phyloP scores from a whole-genome alignment of 495 filamentous ascomycete species.

The Daldinia childiae region DNA sequence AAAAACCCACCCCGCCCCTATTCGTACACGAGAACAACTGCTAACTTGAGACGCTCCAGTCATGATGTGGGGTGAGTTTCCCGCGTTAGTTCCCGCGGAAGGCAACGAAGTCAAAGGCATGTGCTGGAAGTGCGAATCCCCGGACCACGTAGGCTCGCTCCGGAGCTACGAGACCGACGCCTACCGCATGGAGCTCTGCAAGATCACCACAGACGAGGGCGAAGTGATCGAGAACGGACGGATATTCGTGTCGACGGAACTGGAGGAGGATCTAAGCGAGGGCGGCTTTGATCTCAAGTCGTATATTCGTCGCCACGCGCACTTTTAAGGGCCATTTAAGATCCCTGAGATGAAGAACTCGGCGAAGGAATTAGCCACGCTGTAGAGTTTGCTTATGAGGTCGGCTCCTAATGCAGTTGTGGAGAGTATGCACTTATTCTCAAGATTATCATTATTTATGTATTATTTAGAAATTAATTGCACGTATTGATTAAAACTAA shows the following conservation, averaged over 20 bases:
- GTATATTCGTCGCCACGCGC: neutral
- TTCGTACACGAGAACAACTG: neutral
- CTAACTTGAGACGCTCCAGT: conserved; percentile 9
- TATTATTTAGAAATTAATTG: too few relatives aligned
- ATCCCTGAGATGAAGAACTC: neutral
- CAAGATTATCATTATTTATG: too few relatives aligned
- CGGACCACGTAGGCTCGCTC: conserved; percentile 11
- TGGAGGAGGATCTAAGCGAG: conserved; percentile 10
- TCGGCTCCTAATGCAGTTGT: too few relatives aligned
- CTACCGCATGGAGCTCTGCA: conserved; percentile 32
- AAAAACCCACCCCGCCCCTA: too few relatives aligned
- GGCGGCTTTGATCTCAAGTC: conserved; percentile 22
- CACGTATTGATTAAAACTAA: too few relatives aligned
- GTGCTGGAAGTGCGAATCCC: conserved; percentile 36
- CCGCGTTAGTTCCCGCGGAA: conserved; percentile 25
- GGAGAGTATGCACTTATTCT: too few relatives aligned
- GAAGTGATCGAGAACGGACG: conserved; percentile 35
- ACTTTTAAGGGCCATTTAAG: neutral
- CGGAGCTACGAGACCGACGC: conserved; percentile 20
- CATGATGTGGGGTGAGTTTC: conserved; percentile 33
- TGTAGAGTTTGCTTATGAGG: too few relatives aligned
- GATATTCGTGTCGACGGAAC: conserved; percentile 25
- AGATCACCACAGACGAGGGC: conserved; percentile 22
- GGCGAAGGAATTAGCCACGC: too few relatives aligned
- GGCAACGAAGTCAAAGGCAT: conserved; percentile 10